Conservation (phyloP, 108 stramenopile species). For the Nitzschia putrida region DNA sequence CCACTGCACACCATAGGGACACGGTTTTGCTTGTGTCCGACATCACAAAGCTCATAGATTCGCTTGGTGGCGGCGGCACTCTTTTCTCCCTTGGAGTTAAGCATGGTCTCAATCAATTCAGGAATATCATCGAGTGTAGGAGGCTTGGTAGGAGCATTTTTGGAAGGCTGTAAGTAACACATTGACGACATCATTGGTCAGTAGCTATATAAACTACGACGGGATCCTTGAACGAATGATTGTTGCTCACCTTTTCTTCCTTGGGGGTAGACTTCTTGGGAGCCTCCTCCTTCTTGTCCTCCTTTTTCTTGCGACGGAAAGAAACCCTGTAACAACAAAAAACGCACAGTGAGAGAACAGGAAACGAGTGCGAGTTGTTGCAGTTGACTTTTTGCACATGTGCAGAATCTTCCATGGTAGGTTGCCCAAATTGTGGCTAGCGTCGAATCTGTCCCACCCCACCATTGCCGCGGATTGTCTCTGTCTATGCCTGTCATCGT, state of each 20-base stretch:
- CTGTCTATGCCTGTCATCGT: too few relatives aligned
- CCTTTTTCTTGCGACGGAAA: conserved; percentile 64
- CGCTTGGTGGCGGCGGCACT: conserved; percentile 87
- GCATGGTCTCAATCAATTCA: conserved; percentile 83
- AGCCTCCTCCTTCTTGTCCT: conserved; percentile 40
- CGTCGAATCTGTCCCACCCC: too few relatives aligned
- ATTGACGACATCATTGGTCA: too few relatives aligned
- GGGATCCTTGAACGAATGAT: not conserved
- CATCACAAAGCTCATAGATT: conserved; percentile 90
- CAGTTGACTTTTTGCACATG: too few relatives aligned
- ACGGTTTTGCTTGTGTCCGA: conserved; percentile 92
- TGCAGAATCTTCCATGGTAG: too few relatives aligned
- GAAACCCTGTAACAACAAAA: conserved; percentile 48
- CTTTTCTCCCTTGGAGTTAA: conserved; percentile 83
- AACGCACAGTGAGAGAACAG: not conserved
- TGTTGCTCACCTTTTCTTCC: conserved; percentile 34
- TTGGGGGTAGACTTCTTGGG: conserved; percentile 36
- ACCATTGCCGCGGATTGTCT: too few relatives aligned
- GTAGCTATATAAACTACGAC: too few relatives aligned
- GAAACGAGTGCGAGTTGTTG: too few relatives aligned
- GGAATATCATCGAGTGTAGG: conserved; percentile 90
- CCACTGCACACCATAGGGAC: conserved; percentile 91
- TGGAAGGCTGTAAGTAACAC: conserved; percentile 17
- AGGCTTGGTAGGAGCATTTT: conserved; percentile 63
- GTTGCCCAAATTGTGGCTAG: too few relatives aligned